Evolutionary conservation across 164 flowering plant species (phyloP), one percentile per base, ranked within the genome.

Genomic region (Litsea cubeba): DNA sequence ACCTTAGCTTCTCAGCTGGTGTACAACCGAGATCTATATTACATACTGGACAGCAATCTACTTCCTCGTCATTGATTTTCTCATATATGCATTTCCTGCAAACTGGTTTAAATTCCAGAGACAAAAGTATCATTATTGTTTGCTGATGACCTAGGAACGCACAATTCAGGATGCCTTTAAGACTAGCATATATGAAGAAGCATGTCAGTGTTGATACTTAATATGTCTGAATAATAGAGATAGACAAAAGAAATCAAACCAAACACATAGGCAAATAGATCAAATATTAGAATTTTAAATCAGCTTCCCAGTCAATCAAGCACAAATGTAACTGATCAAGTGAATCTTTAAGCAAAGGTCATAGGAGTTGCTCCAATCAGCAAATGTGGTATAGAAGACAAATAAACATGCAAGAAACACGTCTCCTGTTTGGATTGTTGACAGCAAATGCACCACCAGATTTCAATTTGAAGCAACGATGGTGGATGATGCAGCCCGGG

Each of bases 21-120:
- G 76, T 81, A 80, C 91, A 84, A 18, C 99, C 99, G 40, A 95
- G 85, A 81, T 92, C 92, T 67, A 86, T 85, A 30, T 91, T 82
- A 88, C 99, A 95, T 60, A 91, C 83, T 35, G 99, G 99, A 75
- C 99, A 95, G 79, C 84, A 84, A 70, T 95, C 96, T n/a, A 76
- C 72, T 74, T 87, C 99, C 73, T 90, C 98, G 76, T 90, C 95
- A 54, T 90, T 86, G 7, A 95, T 86, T 79, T 89, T 93, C 77
- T 90, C 82, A 76, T 82, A 87, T 58, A 95, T 95, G 85, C 99
- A 95, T 77, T 87, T 93, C 88, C 96, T 90, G 90, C 99, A 95
- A 82, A 93, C 99, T 95, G 82, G 57, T 71, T 49, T 30, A 70
- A 14, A 49, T 28, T 74, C 30, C 71, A 80, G 50, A 71, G 57